These are phyloP conservation scores for Tubosaeta sp. DNA, from an alignment of 768 basidiomycete species.

Conservation along the genomic window DNA sequence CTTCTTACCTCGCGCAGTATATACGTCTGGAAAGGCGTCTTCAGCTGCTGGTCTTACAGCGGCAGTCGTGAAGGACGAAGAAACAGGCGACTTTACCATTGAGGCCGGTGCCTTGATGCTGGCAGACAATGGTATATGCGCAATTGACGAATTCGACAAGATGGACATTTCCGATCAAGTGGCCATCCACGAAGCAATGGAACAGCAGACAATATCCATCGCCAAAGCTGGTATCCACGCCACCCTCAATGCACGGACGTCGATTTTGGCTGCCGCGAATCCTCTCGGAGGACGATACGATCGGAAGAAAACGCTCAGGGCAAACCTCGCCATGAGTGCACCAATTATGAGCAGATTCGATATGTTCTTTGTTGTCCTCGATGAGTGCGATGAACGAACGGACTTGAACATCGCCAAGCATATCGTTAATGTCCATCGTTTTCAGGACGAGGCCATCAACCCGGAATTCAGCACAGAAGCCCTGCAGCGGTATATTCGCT, in stretches of 20 bases:
- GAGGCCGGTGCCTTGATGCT: constrained; percentile 99
- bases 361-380: constrained; percentile 95
- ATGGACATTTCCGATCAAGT: constrained; percentile 99
- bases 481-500: constrained; percentile 93
- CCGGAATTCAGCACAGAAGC: constrained; percentile 98
- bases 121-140: constrained; percentile 98
- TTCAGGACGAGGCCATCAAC: constrained; percentile 89
- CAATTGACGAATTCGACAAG: constrained; percentile 99
- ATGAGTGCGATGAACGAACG: constrained; percentile 91
- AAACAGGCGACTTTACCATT: constrained; percentile 98
- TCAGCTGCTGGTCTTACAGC: constrained; percentile 98
- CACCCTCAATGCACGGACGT: constrained; percentile 95
- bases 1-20: constrained; percentile 95
- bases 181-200: constrained; percentile 99
- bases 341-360: constrained; percentile 99
- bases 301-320: constrained; percentile 83
- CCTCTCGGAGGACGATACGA: constrained; percentile 97
- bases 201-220: constrained; percentile 99
- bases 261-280: constrained; percentile 96
- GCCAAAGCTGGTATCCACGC: constrained; percentile 99
- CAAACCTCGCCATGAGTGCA: constrained; percentile 95
- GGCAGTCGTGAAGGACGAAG: constrained; percentile 97
- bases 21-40: constrained; percentile 99
- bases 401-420: constrained; percentile 94
- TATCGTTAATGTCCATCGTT: constrained; percentile 96